Evolutionary conservation across 164 flowering plant genomes (phyloP).

Genomic region (Pachysandra terminalis): DNA sequence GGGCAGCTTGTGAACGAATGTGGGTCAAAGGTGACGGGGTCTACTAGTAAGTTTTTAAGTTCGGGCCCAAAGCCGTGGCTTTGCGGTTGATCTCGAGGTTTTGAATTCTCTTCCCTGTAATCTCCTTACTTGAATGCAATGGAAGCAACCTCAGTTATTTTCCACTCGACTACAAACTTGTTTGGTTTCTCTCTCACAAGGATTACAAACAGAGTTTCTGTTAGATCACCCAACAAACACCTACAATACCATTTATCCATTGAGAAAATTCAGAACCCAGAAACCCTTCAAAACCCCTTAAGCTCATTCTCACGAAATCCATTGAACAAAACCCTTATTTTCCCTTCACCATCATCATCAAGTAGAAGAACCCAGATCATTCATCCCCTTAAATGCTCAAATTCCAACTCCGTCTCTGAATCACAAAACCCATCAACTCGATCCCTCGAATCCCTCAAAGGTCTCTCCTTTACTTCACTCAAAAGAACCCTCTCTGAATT

Average conservation of each 20-base stretch:
- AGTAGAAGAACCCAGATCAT: slow-evolving; percentile 18
- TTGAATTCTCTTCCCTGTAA: neutral
- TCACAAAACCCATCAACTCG: slow-evolving; percentile 26
- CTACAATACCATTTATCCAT: slow-evolving; percentile 10
- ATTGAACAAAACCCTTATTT: slow-evolving; percentile 4
- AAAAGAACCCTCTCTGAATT: slow-evolving; percentile 29
- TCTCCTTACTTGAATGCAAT: slow-evolving; percentile 4
- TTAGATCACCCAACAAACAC: slow-evolving; percentile 45
- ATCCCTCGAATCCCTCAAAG: slow-evolving; percentile 29
- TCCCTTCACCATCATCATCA: neutral
- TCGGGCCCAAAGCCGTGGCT: too few relatives aligned
- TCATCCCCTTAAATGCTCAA: slow-evolving; percentile 29
- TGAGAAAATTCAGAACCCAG: neutral
- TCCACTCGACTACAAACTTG: slow-evolving; percentile 25
- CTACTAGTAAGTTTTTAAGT: too few relatives aligned
- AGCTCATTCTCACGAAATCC: slow-evolving; percentile 3
- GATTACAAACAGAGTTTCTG: slow-evolving; percentile 13
- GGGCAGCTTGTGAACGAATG: too few relatives aligned
- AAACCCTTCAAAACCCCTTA: slow-evolving; percentile 4
- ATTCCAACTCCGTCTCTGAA: slow-evolving; percentile 22
- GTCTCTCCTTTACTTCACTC: slow-evolving; percentile 36
- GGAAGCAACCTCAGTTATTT: slow-evolving; percentile 28
- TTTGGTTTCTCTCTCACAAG: slow-evolving; percentile 6
- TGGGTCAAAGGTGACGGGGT: too few relatives aligned
- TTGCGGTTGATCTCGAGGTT: too few relatives aligned